phyloP scores from a whole-genome alignment of 441 rosid genomes.

The Pelargonium fulgidum region DNA sequence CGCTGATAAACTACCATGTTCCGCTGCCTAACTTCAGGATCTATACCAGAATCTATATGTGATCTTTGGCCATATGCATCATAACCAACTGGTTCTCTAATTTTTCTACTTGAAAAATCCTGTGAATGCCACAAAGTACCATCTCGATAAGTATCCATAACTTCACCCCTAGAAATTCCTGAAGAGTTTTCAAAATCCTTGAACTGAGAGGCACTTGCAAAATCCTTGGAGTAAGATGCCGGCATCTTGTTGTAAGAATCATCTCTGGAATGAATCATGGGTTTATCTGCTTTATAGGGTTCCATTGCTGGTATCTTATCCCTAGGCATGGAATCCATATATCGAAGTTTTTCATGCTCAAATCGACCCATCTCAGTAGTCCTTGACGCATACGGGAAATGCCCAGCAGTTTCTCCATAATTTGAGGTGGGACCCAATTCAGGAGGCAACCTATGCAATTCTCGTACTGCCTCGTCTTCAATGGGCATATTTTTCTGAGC shows the following conservation, averaged over 20 bases:
- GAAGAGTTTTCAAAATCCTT: constrained; percentile 7
- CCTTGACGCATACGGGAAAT: constrained; percentile 23
- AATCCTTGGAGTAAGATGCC: constrained; percentile 31
- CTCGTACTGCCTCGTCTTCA: constrained; percentile 33
- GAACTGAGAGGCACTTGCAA: constrained; percentile 29
- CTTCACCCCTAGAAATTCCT: constrained; percentile 30
- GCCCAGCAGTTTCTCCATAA: constrained; percentile 30
- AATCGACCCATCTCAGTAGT: constrained; percentile 23
- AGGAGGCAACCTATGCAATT: constrained; percentile 27
- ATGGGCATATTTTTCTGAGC: constrained; percentile 29
- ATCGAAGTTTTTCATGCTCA: constrained; percentile 33
- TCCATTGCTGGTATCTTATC: constrained; percentile 24
- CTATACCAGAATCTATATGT: constrained; percentile 27
- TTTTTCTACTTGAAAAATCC: constrained; percentile 33
- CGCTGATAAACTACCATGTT: constrained; percentile 3
- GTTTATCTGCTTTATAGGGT: constrained; percentile 29
- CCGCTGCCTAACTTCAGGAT: constrained; percentile 27
- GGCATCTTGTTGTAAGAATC: constrained; percentile 24
- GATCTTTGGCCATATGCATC: constrained; percentile 30
- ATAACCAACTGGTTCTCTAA: constrained; percentile 28
- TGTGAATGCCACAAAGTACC: constrained; percentile 29
- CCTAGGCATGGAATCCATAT: constrained; percentile 30
- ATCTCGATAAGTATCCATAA: constrained; percentile 28
- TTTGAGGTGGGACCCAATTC: constrained; percentile 27
- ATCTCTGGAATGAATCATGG: constrained; percentile 28